Percentiles rank a stretch among this genome's conserved stretches.
These are phyloP conservation scores for Stagonosporopsis rhizophila DNA, from an alignment of 2,329 filamentous ascomycete species.

Conservation along the genomic window DNA sequence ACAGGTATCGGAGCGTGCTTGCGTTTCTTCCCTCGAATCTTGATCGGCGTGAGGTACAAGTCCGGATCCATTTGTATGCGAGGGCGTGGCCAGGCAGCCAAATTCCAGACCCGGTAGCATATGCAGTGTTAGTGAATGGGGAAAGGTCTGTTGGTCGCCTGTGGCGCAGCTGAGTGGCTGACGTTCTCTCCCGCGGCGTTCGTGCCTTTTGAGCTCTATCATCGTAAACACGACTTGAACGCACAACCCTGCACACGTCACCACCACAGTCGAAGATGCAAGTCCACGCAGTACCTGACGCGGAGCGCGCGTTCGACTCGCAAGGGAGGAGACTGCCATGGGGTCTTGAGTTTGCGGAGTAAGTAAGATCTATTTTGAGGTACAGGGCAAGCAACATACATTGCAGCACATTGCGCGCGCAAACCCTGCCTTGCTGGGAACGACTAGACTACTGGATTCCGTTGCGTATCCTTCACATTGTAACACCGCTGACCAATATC, in stretches of 20 bases:
- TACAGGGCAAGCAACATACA: not conserved
- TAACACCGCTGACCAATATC: not conserved
- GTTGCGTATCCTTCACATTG: no score
- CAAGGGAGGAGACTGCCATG: conserved; percentile 67
- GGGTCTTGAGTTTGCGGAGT: conserved; percentile 69
- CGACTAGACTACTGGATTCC: not conserved
- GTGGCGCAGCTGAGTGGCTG: conserved; percentile 30
- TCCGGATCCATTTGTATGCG: conserved; percentile 38
- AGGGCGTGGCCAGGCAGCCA: conserved; percentile 36
- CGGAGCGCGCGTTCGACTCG: conserved; percentile 67
- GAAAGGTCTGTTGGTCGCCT: conserved; percentile 23
- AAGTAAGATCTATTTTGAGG: conserved; percentile 40
- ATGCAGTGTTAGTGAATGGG: conserved; percentile 29
- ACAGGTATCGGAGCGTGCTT: conserved; percentile 21
- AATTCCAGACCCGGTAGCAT: conserved; percentile 8
- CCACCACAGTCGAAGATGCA: conserved; percentile 58
- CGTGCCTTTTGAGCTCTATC: conserved; percentile 26
- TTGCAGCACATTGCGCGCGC: not conserved
- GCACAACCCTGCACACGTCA: conserved; percentile 14
- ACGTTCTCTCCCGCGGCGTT: conserved; percentile 37
- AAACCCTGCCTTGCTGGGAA: not conserved
- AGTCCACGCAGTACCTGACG: conserved; percentile 69
- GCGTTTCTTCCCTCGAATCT: conserved; percentile 44
- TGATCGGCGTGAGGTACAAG: conserved; percentile 45
- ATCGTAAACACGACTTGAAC: conserved; percentile 21